These are phyloP conservation scores for Naganishia liquefaciens DNA, from an alignment of 1,284 basidiomycete species.

Conservation along the genomic window DNA sequence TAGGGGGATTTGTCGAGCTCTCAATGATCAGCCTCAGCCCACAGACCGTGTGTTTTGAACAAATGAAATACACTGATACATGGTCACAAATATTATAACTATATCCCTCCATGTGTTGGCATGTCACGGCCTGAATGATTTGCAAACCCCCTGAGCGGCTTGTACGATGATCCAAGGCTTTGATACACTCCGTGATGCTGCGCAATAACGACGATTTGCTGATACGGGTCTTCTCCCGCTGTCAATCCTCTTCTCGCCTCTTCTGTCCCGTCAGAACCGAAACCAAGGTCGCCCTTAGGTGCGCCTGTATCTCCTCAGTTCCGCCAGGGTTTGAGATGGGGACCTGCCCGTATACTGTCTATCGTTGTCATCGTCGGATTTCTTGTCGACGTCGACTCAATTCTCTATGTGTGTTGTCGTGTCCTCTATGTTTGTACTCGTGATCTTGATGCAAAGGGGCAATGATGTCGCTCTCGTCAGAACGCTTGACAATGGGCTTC, in stretches of 20 bases:
- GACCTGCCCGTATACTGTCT: slow-evolving; percentile 15
- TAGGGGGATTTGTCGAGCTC: too few relatives aligned
- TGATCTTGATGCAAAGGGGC: slow-evolving; percentile 16
- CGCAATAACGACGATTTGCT: slow-evolving; percentile 13
- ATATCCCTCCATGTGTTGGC: slow-evolving; percentile 27
- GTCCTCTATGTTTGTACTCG: slow-evolving; percentile 20
- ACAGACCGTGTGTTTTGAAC: too few relatives aligned
- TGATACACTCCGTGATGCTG: slow-evolving; percentile 27
- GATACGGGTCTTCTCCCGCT: background rate
- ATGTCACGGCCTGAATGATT: slow-evolving; percentile 25
- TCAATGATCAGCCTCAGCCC: too few relatives aligned
- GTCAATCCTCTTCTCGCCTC: background rate
- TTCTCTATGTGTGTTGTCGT: slow-evolving; percentile 24
- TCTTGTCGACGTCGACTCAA: slow-evolving; percentile 12
- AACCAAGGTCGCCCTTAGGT: slow-evolving; percentile 2
- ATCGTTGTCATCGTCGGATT: slow-evolving; percentile 18
- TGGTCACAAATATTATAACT: slow-evolving; percentile 22
- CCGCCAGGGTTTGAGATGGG: slow-evolving; percentile 1
- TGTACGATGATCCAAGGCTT: slow-evolving; percentile 6
- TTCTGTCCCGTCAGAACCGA: background rate
- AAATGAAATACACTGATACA: slow-evolving; percentile 13
- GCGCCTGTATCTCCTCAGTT: slow-evolving; percentile 10
- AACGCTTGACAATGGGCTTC: slow-evolving; percentile 14
- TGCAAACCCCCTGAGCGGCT: too few relatives aligned
- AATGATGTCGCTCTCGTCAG: slow-evolving; percentile 18